Conservation (phyloP, 495 filamentous ascomycete genomes). For the Neurospora tetrasperma region DNA sequence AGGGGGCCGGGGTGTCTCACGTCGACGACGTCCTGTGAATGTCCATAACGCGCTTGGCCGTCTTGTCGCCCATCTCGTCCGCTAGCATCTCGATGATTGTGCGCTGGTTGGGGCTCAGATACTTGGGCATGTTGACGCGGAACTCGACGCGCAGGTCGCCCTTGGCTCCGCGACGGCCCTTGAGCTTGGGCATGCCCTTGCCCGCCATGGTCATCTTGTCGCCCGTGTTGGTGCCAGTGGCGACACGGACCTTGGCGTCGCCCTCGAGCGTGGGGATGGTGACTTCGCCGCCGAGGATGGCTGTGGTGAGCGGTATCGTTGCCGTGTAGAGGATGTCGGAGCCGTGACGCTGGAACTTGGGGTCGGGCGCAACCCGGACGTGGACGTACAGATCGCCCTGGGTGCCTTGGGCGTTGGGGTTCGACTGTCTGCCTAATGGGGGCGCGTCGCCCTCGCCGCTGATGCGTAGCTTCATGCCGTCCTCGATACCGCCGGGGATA, state of each 20-base stretch:
- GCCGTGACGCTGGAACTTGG: constrained; percentile 74
- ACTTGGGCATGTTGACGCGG: constrained; percentile 90
- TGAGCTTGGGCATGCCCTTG: constrained; percentile 84
- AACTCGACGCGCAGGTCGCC: constrained; percentile 91
- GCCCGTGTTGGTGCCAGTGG: constrained; percentile 83
- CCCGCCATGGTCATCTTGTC: constrained; percentile 78
- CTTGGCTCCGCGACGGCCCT: constrained; percentile 38
- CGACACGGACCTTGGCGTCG: constrained; percentile 77
- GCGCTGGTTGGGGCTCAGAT: constrained; percentile 77
- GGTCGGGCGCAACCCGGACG: constrained; percentile 72
- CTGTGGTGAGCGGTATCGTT: constrained; percentile 83
- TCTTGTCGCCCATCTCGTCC: constrained; percentile 86
- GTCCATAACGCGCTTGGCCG: constrained; percentile 83
- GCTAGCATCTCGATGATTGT: constrained; percentile 89
- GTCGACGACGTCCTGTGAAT: constrained; percentile 21
- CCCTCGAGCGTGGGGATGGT: constrained; percentile 82
- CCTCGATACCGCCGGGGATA: constrained; percentile 88
- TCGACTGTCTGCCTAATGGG: constrained; percentile 51
- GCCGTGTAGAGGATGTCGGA: constrained; percentile 90
- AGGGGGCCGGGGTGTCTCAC: constrained; percentile 9
- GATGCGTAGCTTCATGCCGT: constrained; percentile 83
- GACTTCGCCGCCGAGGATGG: constrained; percentile 82
- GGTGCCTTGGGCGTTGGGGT: constrained; percentile 46
- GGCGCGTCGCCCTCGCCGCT: constrained; percentile 79
- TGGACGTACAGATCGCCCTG: constrained; percentile 82